Evolutionary conservation across 2,329 filamentous ascomycete genomes (phyloP).

Genomic region (Gyromitra esculenta): DNA sequence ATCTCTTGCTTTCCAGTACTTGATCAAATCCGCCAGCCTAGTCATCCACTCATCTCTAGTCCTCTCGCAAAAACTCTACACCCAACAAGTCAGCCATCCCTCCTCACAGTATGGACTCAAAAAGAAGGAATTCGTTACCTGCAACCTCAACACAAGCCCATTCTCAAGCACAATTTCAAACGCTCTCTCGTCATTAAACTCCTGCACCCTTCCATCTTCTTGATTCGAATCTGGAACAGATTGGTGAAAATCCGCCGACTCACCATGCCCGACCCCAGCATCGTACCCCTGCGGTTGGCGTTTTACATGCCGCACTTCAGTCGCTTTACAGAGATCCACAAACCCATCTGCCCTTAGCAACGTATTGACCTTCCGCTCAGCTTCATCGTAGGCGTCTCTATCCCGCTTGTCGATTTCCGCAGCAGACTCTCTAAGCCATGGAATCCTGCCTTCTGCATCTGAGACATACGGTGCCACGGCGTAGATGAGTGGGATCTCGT

Average conservation of each 20-base stretch:
- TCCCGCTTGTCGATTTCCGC: constrained; percentile 66
- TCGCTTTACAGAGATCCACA: constrained; percentile 70
- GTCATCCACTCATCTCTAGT: constrained; percentile 72
- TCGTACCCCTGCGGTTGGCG: constrained; percentile 40
- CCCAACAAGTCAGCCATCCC: constrained; percentile 55
- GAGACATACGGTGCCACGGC: constrained; percentile 71
- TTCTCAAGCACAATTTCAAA: constrained; percentile 72
- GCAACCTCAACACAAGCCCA: constrained; percentile 70
- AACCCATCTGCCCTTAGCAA: constrained; percentile 71
- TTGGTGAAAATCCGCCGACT: constrained; percentile 51
- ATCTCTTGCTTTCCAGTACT: constrained; percentile 71
- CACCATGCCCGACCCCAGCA: constrained; percentile 42
- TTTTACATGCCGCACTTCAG: constrained; percentile 67
- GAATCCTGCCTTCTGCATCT: constrained; percentile 64
- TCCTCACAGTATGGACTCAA: background rate
- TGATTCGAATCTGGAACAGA: constrained; percentile 60
- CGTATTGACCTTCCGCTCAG: constrained; percentile 68
- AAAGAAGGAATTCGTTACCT: constrained; percentile 60
- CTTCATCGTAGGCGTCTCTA: constrained; percentile 69
- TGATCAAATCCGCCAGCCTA: constrained; percentile 67
- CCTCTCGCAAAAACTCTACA: constrained; percentile 64
- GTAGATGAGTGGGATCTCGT: constrained; percentile 70
- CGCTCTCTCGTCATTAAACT: constrained; percentile 68
- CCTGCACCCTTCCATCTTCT: constrained; percentile 67
- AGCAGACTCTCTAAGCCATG: constrained; percentile 67